A percentile compares a stretch with the other conserved stretches of the same genome.
These are phyloP conservation scores for Volvox africanus DNA, from an alignment of 139 green algal genomes.

Conservation along the genomic window DNA sequence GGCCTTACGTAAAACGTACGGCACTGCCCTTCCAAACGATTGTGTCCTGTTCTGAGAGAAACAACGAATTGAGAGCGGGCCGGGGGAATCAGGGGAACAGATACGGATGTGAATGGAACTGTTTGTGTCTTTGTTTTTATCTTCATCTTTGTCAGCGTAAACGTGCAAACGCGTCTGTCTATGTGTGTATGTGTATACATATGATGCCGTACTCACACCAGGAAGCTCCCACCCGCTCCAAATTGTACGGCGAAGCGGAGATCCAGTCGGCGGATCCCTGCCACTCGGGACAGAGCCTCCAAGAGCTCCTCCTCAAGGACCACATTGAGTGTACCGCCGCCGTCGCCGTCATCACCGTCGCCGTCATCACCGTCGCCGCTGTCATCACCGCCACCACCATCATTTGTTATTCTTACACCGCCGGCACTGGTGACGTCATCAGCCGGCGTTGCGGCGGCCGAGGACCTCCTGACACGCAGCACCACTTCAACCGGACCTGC, in stretches of 20 bases:
- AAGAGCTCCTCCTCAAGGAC: background rate
- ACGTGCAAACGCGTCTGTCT: too few species aligned
- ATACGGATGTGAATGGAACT: too few species aligned
- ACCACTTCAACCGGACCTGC: background rate
- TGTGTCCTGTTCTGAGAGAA: too few species aligned
- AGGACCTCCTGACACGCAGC: background rate
- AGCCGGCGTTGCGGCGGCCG: background rate
- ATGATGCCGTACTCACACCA: too few species aligned
- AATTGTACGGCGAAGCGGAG: background rate
- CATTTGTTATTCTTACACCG: background rate
- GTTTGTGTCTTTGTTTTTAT: too few species aligned
- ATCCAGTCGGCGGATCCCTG: background rate
- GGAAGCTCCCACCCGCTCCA: too few species aligned
- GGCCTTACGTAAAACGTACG: too few species aligned
- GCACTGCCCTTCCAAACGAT: too few species aligned
- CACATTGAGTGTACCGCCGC: background rate
- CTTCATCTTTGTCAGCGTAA: too few species aligned
- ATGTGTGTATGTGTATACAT: too few species aligned
- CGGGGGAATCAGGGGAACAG: too few species aligned
- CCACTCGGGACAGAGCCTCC: background rate
- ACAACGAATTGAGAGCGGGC: too few species aligned
- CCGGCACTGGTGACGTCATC: background rate
- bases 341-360: background rate
- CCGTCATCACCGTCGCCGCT: background rate
- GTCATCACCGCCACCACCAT: background rate